These are phyloP conservation scores for Aspergillus caelatus DNA, from an alignment of 2,329 filamentous ascomycete genomes.

Conservation along the genomic window DNA sequence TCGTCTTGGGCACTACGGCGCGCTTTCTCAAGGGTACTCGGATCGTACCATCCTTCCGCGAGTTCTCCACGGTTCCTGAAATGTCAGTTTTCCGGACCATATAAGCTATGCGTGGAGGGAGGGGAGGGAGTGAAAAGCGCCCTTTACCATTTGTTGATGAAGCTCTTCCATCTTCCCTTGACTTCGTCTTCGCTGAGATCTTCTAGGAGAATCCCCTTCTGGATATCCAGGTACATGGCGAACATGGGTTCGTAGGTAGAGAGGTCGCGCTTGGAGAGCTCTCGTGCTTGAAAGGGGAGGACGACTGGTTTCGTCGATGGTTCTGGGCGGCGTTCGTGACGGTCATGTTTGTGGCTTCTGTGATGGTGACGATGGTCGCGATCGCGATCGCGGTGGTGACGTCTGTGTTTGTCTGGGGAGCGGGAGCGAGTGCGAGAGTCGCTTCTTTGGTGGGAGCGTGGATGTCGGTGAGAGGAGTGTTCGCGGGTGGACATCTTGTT, in stretches of 20 bases:
- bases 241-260: conserved; percentile 70
- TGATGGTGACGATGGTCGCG: conserved; percentile 8
- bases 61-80: conserved; percentile 80
- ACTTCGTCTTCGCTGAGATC: conserved; percentile 74
- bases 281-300: conserved; percentile 68
- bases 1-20: conserved; percentile 33
- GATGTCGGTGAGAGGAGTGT: conserved; percentile 25
- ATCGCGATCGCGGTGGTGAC: conserved; percentile 21
- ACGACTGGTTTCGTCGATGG: conserved; percentile 25
- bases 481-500: conserved; percentile 14
- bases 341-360: conserved; percentile 16
- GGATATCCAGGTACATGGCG: conserved; percentile 81
- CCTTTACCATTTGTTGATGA: conserved; percentile 78
- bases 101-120: background rate
- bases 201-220: conserved; percentile 74
- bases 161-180: conserved; percentile 90
- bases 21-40: conserved; percentile 65
- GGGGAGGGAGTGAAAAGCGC: background rate
- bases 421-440: conserved; percentile 37
- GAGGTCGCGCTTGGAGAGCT: conserved; percentile 71
- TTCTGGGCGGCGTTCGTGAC: conserved; percentile 9
- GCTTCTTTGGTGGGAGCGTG: conserved; percentile 13
- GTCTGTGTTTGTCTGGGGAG: conserved; percentile 38
- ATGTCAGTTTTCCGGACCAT: conserved; percentile 46
- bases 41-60: conserved; percentile 91